phyloP scores from a whole-genome alignment of 768 basidiomycete species.

The Russula dissimulans region DNA sequence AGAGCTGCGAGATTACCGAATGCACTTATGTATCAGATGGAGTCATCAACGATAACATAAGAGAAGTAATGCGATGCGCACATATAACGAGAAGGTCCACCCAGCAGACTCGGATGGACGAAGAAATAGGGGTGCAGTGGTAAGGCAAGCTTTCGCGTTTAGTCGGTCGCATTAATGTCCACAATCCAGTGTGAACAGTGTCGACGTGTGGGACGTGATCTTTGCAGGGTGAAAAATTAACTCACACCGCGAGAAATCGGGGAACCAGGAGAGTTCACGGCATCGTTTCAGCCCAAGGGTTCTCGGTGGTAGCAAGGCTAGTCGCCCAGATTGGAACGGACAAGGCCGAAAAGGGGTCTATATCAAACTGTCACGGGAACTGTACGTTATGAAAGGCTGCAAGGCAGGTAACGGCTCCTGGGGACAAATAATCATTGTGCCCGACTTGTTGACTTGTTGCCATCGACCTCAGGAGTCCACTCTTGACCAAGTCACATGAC shows the following conservation, averaged over 20 bases:
- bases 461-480: too few relatives aligned
- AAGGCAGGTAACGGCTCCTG: too few relatives aligned
- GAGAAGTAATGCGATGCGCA: conserved; percentile 5
- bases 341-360: not conserved
- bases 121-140: conserved; percentile 7
- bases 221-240: not conserved
- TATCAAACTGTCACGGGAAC: not conserved
- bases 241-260: not conserved
- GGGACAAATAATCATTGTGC: too few relatives aligned
- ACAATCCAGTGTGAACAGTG: not conserved
- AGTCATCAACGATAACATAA: not conserved
- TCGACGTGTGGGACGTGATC: too few relatives aligned
- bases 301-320: not conserved
- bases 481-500: too few relatives aligned
- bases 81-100: conserved; percentile 20
- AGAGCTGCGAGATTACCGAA: conserved; percentile 11
- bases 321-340: not conserved
- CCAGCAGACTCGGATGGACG: conserved; percentile 13
- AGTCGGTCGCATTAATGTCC: not conserved
- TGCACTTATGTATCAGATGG: not conserved
- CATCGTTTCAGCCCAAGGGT: not conserved
- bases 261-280: not conserved
- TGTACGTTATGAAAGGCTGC: too few relatives aligned
- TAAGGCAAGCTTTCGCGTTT: not conserved
- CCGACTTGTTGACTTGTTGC: too few relatives aligned